phyloP scores from a whole-genome alignment of 1,139 yeast species.

The Hyphopichia buzzinii region DNA sequence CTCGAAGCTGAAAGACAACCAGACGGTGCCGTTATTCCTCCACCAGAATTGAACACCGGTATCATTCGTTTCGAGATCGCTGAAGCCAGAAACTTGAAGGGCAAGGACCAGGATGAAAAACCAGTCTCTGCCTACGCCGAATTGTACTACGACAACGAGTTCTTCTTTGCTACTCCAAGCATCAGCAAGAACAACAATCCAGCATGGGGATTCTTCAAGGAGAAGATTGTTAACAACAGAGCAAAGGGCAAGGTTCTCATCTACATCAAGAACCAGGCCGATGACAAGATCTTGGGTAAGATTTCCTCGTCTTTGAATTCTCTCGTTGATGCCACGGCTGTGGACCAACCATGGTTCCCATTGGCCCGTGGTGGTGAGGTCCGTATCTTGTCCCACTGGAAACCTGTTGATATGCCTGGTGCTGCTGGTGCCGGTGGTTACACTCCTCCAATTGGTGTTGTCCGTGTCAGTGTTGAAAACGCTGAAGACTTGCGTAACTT shows the following conservation, averaged over 20 bases:
- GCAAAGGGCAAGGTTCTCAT: slow-evolving; percentile 66
- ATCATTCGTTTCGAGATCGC: slow-evolving; percentile 58
- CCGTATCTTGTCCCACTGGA: slow-evolving; percentile 72
- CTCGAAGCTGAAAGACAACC: slow-evolving; percentile 71
- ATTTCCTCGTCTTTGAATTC: slow-evolving; percentile 65
- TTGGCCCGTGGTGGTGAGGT: slow-evolving; percentile 70
- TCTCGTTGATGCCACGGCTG: slow-evolving; percentile 72
- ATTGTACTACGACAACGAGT: slow-evolving; percentile 59
- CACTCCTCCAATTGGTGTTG: slow-evolving; percentile 89
- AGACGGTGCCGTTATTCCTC: slow-evolving; percentile 83
- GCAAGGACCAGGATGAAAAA: slow-evolving; percentile 30
- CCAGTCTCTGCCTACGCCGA: slow-evolving; percentile 69
- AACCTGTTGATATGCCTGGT: slow-evolving; percentile 72
- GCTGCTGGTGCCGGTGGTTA: slow-evolving; percentile 74
- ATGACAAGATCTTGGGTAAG: slow-evolving; percentile 57
- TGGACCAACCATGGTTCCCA: slow-evolving; percentile 75
- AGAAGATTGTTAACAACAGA: slow-evolving; percentile 73
- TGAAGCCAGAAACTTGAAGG: slow-evolving; percentile 52
- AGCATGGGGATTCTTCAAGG: slow-evolving; percentile 62
- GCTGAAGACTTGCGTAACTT: slow-evolving; percentile 78
- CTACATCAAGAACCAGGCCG: slow-evolving; percentile 60
- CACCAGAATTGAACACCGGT: slow-evolving; percentile 94
- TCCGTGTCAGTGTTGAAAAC: slow-evolving; percentile 68
- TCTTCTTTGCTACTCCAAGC: slow-evolving; percentile 54
- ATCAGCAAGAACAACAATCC: slow-evolving; percentile 68